A percentile compares a stretch with the other conserved stretches of the same genome.
Conservation (phyloP, 441 rosid genomes). For the Corymbia calophylla region DNA sequence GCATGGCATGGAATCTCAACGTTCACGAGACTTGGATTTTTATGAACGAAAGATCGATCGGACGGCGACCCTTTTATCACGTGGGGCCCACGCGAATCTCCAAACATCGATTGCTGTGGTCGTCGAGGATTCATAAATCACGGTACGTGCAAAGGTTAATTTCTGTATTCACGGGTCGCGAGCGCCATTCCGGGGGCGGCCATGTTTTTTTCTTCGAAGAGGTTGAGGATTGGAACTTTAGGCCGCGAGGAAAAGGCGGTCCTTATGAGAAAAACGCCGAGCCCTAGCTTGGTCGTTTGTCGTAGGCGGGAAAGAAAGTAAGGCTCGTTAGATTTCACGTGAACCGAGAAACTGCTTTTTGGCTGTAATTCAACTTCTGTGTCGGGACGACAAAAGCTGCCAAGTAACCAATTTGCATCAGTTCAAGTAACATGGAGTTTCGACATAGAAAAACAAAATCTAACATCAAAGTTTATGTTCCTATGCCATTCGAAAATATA, state of each 20-base stretch:
- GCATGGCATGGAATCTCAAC: not conserved
- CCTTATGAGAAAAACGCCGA: not conserved
- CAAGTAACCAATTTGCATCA: not conserved
- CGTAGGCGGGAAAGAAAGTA: not conserved
- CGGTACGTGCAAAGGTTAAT: accelerated
- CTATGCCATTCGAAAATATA: not conserved
- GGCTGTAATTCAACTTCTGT: not conserved
- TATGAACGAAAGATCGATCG: not conserved
- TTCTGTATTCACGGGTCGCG: accelerated
- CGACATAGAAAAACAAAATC: not conserved
- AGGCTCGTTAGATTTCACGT: not conserved
- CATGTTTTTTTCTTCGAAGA: not conserved
- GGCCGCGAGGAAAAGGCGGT: not conserved
- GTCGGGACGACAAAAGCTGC: not conserved
- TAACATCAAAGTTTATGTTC: not conserved
- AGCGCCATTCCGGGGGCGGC: not conserved
- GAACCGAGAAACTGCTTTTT: not conserved
- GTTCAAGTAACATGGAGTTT: not conserved
- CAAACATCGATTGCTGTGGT: accelerated
- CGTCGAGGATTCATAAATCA: not conserved
- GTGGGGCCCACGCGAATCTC: not conserved
- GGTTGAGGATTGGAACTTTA: not conserved
- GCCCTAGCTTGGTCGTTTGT: not conserved
- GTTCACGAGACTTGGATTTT: not conserved
- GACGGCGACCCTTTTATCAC: accelerated